Base-by-base conservation (phyloP, 2,329 filamentous ascomycete species). In the Fusarium goolgardi region DNA sequence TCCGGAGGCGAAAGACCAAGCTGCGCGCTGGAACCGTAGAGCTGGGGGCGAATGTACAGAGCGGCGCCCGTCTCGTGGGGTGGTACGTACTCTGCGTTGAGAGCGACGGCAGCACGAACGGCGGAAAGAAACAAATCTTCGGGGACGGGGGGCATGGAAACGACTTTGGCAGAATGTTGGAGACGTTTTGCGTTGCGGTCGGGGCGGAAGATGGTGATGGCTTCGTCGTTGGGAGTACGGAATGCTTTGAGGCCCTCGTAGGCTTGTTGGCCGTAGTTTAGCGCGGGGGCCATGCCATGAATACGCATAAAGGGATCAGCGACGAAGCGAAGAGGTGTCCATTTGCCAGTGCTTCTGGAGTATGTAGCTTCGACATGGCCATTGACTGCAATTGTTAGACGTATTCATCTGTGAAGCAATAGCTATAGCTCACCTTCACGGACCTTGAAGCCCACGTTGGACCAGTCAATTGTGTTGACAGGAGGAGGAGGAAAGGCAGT, bases 161-260 rank as follows among this genome's bases (percentile, higher is more conserved):
- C 90, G 76, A 91, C 94, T 52, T 88, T 88, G 44, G 93, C 93
- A 16, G 92, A 96, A 82, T 94, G 89, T 77, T 93, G 91, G 84
- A 98, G 88, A 62, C 95, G 92, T 41, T 82, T 80, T 37, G 94
- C 96, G 78, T 98, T 98, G 76, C 90, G 89, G 75, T 90, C 86
- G 0, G 95, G 92, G 6, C 95, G 91, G 88, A 98, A 98, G 78
- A 98, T 88, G 77, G 89, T 88, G 81, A 98, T 94, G 62, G 81
- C 80, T 62, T 84, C 77, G 78, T 91, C 88, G 59, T 86, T 83
- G 20, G 93, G 91, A 4, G 85, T 84, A 67, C 95, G 93, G 86
- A 97, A 97, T 56, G 95, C 94, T 81, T 98, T 98, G 78, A 98
- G 89, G n/a, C 96, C 96, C 79, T 99, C 96, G 84, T 97, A 99